These are phyloP conservation scores for Diaporthe vaccinii DNA, from an alignment of 2,329 filamentous ascomycete species.

Conservation along the genomic window DNA sequence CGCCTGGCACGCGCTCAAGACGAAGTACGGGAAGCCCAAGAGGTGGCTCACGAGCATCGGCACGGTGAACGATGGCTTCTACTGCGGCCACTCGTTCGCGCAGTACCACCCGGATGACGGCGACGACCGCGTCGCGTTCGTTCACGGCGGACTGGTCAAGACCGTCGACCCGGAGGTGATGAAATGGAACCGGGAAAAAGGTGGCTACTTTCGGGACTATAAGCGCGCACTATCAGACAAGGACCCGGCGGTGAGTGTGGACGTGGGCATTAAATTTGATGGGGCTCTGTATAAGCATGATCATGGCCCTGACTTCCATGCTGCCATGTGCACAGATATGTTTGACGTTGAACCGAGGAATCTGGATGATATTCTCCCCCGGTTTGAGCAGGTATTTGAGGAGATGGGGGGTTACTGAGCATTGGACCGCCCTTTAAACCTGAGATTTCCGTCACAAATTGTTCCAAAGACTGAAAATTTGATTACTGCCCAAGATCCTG, in stretches of 20 bases:
- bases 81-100: constrained; percentile 52
- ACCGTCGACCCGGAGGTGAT: constrained; percentile 45
- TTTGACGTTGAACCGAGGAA: constrained; percentile 40
- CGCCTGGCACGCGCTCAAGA: constrained; percentile 52
- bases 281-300: constrained; percentile 38
- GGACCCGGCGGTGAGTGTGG: constrained; percentile 34
- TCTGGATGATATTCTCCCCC: constrained; percentile 41
- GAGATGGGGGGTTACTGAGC: constrained; percentile 16
- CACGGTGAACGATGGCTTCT: constrained; percentile 45
- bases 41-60: constrained; percentile 50
- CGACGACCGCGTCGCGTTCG: constrained; percentile 47
- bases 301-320: constrained; percentile 31
- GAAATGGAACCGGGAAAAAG: constrained; percentile 45
- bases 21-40: constrained; percentile 47
- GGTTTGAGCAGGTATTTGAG: constrained; percentile 12
- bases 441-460: not conserved
- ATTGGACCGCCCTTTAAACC: not conserved
- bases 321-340: constrained; percentile 42
- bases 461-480: not conserved
- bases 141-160: constrained; percentile 51
- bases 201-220: constrained; percentile 49
- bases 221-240: constrained; percentile 43
- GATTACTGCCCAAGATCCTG: not conserved
- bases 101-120: constrained; percentile 51
- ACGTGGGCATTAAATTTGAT: constrained; percentile 42